Conservation (phyloP, 2,329 filamentous ascomycete genomes). For the Sordariomycetes sp. region DNA sequence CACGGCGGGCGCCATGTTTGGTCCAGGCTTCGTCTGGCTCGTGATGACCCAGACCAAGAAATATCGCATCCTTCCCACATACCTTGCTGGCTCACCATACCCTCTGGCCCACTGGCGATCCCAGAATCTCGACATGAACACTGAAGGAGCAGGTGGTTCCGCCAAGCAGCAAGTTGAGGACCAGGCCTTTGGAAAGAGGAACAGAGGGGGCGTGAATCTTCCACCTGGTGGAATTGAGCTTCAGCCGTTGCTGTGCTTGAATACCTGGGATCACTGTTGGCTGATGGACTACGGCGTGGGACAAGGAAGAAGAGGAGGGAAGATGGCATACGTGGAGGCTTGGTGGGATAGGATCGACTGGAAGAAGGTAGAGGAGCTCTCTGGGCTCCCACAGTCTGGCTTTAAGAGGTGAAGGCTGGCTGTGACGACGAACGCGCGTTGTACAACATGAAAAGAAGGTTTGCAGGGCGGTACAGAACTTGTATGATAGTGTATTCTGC, state of each 20-base stretch:
- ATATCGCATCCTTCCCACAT: slow-evolving; percentile 73
- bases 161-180: slow-evolving; percentile 29
- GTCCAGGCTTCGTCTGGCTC: slow-evolving; percentile 94
- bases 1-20: slow-evolving; percentile 87
- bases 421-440: too few relatives aligned
- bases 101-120: slow-evolving; percentile 74
- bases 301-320: slow-evolving; percentile 54
- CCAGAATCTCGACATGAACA: slow-evolving; percentile 63
- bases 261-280: slow-evolving; percentile 95
- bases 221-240: slow-evolving; percentile 61
- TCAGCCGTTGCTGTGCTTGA: slow-evolving; percentile 77
- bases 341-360: slow-evolving; percentile 93
- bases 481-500: slow-evolving; percentile 22
- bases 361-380: slow-evolving; percentile 52
- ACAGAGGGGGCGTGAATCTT: slow-evolving; percentile 21
- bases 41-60: slow-evolving; percentile 47
- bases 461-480: slow-evolving; percentile 6
- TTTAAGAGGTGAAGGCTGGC: too few relatives aligned
- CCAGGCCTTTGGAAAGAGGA: slow-evolving; percentile 18
- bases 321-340: slow-evolving; percentile 61
- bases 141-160: slow-evolving; percentile 30
- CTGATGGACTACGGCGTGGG: slow-evolving; percentile 67
- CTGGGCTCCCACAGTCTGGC: slow-evolving; percentile 11
- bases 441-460: too few relatives aligned
- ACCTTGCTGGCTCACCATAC: slow-evolving; percentile 85